phyloP scores from a whole-genome alignment of 495 filamentous ascomycete species.

The Tuber microsphaerosporum region DNA sequence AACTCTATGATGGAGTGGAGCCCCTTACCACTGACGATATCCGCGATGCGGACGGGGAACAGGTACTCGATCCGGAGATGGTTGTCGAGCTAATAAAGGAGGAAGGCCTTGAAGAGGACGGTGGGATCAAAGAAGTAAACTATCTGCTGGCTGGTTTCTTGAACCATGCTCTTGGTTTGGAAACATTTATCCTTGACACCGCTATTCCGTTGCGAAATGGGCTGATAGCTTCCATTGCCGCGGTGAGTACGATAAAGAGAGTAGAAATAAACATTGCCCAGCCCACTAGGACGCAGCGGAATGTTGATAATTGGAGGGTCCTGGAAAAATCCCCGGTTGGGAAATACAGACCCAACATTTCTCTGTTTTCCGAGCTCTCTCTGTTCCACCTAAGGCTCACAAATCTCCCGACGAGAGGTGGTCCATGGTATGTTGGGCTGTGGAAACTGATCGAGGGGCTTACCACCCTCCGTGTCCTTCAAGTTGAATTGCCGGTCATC shows the following conservation, averaged over 20 bases:
- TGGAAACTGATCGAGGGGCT: conserved; percentile 16
- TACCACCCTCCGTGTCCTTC: conserved; percentile 11
- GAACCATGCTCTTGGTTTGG: background rate
- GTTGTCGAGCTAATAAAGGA: conserved; percentile 12
- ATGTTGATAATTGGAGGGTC: background rate
- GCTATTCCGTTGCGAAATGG: conserved; percentile 17
- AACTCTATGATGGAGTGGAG: conserved; percentile 9
- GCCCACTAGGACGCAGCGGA: conserved; percentile 12
- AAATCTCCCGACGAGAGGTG: conserved; percentile 29
- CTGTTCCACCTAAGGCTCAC: conserved; percentile 16
- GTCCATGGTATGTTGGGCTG: conserved; percentile 18
- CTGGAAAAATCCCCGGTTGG: conserved; percentile 8
- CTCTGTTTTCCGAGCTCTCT: conserved; percentile 9
- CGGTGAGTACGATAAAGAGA: conserved; percentile 2
- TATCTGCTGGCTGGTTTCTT: conserved; percentile 16
- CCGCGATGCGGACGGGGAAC: background rate
- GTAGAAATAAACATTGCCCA: conserved; percentile 26
- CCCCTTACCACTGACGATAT: conserved; percentile 20
- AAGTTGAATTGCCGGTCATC: conserved; percentile 21
- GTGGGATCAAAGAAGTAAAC: conserved; percentile 23
- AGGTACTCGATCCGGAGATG: background rate
- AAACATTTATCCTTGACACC: conserved; percentile 14
- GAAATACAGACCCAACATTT: conserved; percentile 26
- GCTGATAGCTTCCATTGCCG: conserved; percentile 10
- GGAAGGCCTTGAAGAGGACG: conserved; percentile 20